Evolutionary conservation across 768 basidiomycete genomes (phyloP), one percentile per base, ranked within the genome.

Genomic region (Suillus subluteus): DNA sequence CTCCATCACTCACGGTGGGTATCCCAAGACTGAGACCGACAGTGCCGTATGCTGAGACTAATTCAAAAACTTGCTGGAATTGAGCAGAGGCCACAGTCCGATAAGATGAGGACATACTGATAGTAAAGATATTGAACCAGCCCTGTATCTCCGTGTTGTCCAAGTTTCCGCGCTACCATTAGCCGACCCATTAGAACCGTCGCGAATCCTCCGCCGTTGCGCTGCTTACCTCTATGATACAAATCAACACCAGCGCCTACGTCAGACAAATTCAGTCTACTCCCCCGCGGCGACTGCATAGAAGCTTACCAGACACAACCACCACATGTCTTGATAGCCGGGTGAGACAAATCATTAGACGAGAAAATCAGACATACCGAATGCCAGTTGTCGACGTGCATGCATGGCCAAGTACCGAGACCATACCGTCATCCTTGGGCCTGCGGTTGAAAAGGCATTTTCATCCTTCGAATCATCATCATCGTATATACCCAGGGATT

Each of bases 11-110:
- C 62, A 96, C 95, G 16, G 81, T 83, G n/a, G 90, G 88, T n/a
- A 92, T 83, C 3, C 97, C 97, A 1, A 98, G 83, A 75, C 91
- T 94, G 21, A 99, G 85, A 0, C 97, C 97, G 64, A 98, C 92
- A 21, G 89, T 89, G 0, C 94, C 94, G 75, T 95, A 96, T 4
- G 92, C 93, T 23, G 93, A 95, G 9, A 94, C 91, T 37, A 96
- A 73, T 74, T 97, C 95, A 71, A 96, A 96, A 15, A 93, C 91
- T 92, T 65, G 21, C 5, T 16, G 44, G 59, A 16, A n/a, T 7
- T 35, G 63, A 58, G 44, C 59, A 63, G 61, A 30, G 35, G 37
- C 56, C 40, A 4, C n/a, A 23, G 32, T 44, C 18, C 37, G 16
- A 16, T 9, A 48, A n/a, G 21, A 70, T 15, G 69, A 16, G 16